phyloP scores from a whole-genome alignment of 148 eudicot genomes.

The Gaultheria prostrata region DNA sequence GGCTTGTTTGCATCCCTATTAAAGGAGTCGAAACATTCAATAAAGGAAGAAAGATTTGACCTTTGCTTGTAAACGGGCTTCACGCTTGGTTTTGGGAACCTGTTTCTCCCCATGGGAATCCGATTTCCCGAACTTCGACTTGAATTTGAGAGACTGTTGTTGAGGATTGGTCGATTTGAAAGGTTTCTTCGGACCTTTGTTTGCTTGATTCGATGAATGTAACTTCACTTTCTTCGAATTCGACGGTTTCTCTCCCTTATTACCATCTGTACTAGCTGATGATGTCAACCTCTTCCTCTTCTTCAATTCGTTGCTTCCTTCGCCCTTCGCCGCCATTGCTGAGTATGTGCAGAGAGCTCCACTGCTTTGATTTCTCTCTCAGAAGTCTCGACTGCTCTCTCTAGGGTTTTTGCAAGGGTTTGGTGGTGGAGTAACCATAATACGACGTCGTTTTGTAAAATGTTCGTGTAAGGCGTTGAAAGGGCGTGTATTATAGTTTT shows the following conservation, averaged over 20 bases:
- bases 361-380: not conserved
- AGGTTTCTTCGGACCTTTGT: conserved; percentile 32
- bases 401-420: conserved; percentile 23
- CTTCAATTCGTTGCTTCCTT: conserved; percentile 22
- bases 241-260: conserved; percentile 14
- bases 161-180: conserved; percentile 16
- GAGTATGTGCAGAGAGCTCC: not conserved
- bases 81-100: conserved; percentile 34
- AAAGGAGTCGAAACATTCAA: too few species aligned
- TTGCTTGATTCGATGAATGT: conserved; percentile 16
- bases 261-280: conserved; percentile 18
- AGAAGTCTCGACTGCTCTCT: not conserved
- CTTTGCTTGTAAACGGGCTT: conserved; percentile 50
- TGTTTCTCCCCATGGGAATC: conserved; percentile 4
- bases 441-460: too few species aligned
- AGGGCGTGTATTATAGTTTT: too few species aligned
- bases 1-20: too few species aligned
- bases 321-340: conserved; percentile 26
- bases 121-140: conserved; percentile 18
- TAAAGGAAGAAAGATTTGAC: conserved; percentile 20
- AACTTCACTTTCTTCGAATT: conserved; percentile 34
- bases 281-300: conserved; percentile 44
- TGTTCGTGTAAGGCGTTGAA: not conserved
- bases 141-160: conserved; percentile 2
- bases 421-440: too few species aligned